Percentiles rank a stretch among this genome's conserved stretches.
phyloP scores from a whole-genome alignment of 495 filamentous ascomycete genomes.

The Letharia columbiana region DNA sequence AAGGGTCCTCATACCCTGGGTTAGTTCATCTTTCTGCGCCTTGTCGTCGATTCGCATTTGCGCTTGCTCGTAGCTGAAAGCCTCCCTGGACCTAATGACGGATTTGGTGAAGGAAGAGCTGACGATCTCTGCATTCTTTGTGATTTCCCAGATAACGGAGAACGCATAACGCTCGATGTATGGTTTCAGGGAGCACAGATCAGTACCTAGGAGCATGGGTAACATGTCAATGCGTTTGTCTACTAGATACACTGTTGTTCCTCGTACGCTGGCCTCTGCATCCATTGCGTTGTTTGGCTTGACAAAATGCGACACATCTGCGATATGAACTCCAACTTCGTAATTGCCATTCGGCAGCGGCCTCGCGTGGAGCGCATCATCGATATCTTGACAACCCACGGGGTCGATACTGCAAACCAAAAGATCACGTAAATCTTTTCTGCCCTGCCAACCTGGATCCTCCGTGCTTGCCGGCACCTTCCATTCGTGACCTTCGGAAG shows the following conservation, averaged over 20 bases:
- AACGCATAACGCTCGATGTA: conserved; percentile 97
- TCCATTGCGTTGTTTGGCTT: conserved; percentile 98
- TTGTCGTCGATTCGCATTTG: conserved; percentile 86
- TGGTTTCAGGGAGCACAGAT: conserved; percentile 92
- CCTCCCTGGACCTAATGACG: conserved; percentile 94
- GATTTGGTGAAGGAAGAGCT: conserved; percentile 84
- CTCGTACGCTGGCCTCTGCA: conserved; percentile 80
- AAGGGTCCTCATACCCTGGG: conserved; percentile 78
- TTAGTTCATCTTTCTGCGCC: conserved; percentile 78
- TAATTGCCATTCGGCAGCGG: conserved; percentile 85
- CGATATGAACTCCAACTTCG: conserved; percentile 97
- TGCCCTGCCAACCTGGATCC: conserved; percentile 75
- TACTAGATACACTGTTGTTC: conserved; percentile 94
- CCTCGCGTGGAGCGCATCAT: conserved; percentile 88
- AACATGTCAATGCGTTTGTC: conserved; percentile 99
- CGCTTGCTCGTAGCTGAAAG: conserved; percentile 95
- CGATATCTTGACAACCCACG: conserved; percentile 92
- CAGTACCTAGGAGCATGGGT: conserved; percentile 88
- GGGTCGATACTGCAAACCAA: conserved; percentile 97
- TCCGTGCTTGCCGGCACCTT: conserved; percentile 67
- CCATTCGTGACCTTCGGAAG: conserved; percentile 89
- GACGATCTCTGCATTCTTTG: conserved; percentile 74
- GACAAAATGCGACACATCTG: conserved; percentile 96
- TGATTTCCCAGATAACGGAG: conserved; percentile 89
- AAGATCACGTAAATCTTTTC: conserved; percentile 74